phyloP scores from a whole-genome alignment of 257 asterid genomes.

The Fraxinus pennsylvanica region DNA sequence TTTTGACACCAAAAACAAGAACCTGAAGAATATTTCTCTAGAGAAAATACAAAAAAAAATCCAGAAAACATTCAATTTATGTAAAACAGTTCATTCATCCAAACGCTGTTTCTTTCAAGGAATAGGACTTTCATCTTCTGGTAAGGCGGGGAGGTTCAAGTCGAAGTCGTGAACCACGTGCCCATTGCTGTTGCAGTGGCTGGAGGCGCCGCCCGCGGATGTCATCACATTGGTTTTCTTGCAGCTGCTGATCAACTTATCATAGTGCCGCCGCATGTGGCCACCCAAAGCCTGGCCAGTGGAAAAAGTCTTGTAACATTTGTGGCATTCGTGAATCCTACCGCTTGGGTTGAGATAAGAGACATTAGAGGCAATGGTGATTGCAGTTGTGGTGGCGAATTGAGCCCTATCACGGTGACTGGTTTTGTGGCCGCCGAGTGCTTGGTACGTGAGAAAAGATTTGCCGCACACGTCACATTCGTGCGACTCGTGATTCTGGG shows the following conservation, averaged over 20 bases:
- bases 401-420: conserved; percentile 22
- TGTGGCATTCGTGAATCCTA: conserved; percentile 61
- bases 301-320: conserved; percentile 61
- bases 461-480: neutral
- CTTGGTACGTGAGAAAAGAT: neutral
- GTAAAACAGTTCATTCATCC: neutral
- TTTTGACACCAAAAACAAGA: too few relatives aligned
- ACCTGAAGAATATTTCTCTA: too few relatives aligned
- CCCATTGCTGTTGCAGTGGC: neutral
- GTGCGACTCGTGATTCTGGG: too few relatives aligned
- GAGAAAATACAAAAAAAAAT: too few relatives aligned
- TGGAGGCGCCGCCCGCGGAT: neutral
- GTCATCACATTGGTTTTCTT: neutral
- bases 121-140: neutral
- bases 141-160: neutral
- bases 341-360: conserved; percentile 54
- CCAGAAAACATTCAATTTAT: conserved; percentile 13
- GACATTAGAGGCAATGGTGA: neutral
- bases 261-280: conserved; percentile 86
- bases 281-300: conserved; percentile 97
- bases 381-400: conserved; percentile 10
- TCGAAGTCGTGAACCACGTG: neutral
- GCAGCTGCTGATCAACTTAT: conserved; percentile 15
- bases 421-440: neutral
- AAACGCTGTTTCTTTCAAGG: neutral